Evolutionary conservation across 495 filamentous ascomycete genomes (phyloP).

Genomic region (Aspergillus nanangensis): DNA sequence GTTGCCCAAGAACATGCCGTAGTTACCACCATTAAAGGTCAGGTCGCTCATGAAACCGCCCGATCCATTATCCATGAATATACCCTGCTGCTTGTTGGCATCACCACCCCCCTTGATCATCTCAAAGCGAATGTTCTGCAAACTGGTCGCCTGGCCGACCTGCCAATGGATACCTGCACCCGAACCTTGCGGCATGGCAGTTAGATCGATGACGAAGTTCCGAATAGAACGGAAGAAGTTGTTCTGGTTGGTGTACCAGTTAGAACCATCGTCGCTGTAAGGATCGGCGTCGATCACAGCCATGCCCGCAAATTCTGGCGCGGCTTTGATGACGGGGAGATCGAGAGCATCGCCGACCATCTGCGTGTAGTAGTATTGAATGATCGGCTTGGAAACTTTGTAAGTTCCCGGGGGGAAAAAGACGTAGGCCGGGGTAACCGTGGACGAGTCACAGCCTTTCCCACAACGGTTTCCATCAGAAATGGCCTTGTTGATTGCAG

Average conservation of each 20-base stretch:
- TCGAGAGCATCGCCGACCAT: conserved; percentile 69
- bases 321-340: conserved; percentile 73
- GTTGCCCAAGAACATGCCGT: conserved; percentile 83
- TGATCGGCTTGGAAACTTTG: conserved; percentile 60
- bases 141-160: conserved; percentile 87
- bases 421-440: conserved; percentile 66
- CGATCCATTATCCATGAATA: conserved; percentile 96
- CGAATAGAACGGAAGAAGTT: conserved; percentile 97
- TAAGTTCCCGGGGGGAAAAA: conserved; percentile 83
- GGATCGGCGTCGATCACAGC: conserved; percentile 88
- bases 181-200: conserved; percentile 54
- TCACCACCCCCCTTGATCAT: conserved; percentile 70
- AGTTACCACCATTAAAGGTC: conserved; percentile 80
- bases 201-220: conserved; percentile 89
- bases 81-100: conserved; percentile 75
- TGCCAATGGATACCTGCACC: conserved; percentile 96
- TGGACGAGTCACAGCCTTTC: conserved; percentile 74
- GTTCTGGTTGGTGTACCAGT: conserved; percentile 92
- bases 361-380: conserved; percentile 77
- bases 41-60: conserved; percentile 88
- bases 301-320: conserved; percentile 71
- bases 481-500: conserved; percentile 84
- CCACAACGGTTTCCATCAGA: conserved; percentile 73
- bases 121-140: conserved; percentile 88
- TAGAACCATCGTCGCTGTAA: conserved; percentile 57